Conservation (phyloP, 2,329 filamentous ascomycete genomes). For the Pyrenophora graminea region DNA sequence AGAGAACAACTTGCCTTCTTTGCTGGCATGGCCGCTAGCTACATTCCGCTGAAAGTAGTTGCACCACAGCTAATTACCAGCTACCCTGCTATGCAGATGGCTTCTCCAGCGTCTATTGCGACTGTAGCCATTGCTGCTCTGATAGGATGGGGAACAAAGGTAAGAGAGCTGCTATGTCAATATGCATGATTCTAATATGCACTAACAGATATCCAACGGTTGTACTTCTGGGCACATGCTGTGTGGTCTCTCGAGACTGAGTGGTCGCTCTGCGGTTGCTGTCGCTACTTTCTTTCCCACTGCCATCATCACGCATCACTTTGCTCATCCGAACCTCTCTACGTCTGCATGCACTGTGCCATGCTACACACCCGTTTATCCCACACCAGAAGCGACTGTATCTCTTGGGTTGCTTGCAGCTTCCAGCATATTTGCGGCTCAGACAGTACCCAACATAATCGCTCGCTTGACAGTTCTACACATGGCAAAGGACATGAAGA, state of each 20-base stretch:
- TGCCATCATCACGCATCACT: conserved; percentile 41
- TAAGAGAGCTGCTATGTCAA: conserved; percentile 24
- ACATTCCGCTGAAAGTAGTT: conserved; percentile 48
- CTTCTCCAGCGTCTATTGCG: conserved; percentile 42
- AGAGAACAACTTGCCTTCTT: conserved; percentile 52
- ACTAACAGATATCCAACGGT: conserved; percentile 44
- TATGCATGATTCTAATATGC: conserved; percentile 10
- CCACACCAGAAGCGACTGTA: conserved; percentile 36
- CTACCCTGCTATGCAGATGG: conserved; percentile 47
- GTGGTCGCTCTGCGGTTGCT: conserved; percentile 55
- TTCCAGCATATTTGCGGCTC: conserved; percentile 31
- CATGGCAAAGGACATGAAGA: conserved; percentile 10
- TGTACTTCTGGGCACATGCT: conserved; percentile 63
- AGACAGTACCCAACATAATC: conserved; percentile 29
- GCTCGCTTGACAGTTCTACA: conserved; percentile 10
- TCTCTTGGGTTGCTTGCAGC: conserved; percentile 44
- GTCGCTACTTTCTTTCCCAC: conserved; percentile 43
- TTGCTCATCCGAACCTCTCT: conserved; percentile 50
- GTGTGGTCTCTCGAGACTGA: conserved; percentile 56
- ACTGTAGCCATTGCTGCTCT: conserved; percentile 51
- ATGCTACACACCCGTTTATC: conserved; percentile 55
- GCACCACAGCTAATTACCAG: conserved; percentile 52
- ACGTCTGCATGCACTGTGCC: conserved; percentile 48
- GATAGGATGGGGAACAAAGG: conserved; percentile 59
- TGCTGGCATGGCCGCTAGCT: conserved; percentile 52